Conservation (phyloP, 2,329 filamentous ascomycete genomes). For the Fusarium piperis region DNA sequence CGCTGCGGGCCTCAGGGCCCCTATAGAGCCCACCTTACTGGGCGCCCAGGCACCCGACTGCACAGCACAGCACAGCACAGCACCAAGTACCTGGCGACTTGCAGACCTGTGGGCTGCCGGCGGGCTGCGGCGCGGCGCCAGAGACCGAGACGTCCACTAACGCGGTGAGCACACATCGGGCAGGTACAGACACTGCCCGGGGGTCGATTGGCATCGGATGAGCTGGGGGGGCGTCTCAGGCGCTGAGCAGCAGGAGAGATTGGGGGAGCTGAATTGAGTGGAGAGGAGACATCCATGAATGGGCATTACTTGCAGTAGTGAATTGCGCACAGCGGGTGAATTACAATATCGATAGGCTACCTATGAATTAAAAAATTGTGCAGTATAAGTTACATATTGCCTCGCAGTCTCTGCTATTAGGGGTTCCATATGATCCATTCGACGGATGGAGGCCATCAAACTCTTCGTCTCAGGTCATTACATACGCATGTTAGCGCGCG, state of each 20-base stretch:
- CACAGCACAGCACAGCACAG: not conserved
- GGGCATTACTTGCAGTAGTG: slow-evolving; percentile 39
- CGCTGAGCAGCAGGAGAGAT: slow-evolving; percentile 39
- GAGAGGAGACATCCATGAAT: slow-evolving; percentile 25
- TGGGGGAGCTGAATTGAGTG: slow-evolving; percentile 39
- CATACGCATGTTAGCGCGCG: slow-evolving; percentile 27
- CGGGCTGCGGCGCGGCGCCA: slow-evolving; percentile 26
- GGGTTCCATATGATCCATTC: not conserved
- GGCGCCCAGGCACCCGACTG: slow-evolving; percentile 2
- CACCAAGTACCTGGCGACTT: not conserved
- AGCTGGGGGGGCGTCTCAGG: slow-evolving; percentile 33
- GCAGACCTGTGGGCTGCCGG: slow-evolving; percentile 19
- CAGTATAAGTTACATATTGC: not conserved
- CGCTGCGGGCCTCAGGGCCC: slow-evolving; percentile 36
- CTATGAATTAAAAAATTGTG: slow-evolving; percentile 5
- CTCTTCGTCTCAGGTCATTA: not conserved
- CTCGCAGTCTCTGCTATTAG: slow-evolving; percentile 1
- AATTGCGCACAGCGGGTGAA: slow-evolving; percentile 20
- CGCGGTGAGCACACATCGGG: slow-evolving; percentile 13
- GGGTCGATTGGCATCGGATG: slow-evolving; percentile 35
- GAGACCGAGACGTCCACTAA: slow-evolving; percentile 16
- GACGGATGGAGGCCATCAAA: not conserved
- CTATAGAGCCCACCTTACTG: slow-evolving; percentile 24
- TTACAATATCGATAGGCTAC: slow-evolving; percentile 26
- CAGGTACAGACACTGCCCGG: slow-evolving; percentile 11